Evolutionary conservation across 768 basidiomycete species (phyloP).

Genomic region (Boletus reticuloceps): DNA sequence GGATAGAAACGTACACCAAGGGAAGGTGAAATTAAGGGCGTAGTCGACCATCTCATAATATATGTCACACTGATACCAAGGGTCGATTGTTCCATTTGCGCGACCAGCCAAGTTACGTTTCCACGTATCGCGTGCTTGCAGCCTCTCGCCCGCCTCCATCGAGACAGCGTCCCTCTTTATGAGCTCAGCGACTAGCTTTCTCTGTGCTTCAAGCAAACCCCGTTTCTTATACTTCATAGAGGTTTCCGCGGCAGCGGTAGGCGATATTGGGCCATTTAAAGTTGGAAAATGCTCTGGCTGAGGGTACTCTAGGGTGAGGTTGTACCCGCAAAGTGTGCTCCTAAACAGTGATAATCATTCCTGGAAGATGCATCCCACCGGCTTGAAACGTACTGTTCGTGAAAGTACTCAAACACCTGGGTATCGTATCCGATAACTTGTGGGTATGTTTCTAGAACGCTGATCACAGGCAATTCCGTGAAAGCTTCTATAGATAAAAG

Average conservation of each 20-base stretch:
- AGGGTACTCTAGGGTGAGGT: constrained; percentile 70
- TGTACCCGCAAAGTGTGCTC: constrained; percentile 57
- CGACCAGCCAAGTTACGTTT: constrained; percentile 51
- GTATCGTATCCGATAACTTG: constrained; percentile 71
- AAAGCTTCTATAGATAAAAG: constrained; percentile 50
- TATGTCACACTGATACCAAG: constrained; percentile 61
- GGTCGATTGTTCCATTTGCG: constrained; percentile 55
- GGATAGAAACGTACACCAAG: constrained; percentile 41
- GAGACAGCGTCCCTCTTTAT: constrained; percentile 1
- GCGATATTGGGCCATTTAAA: background rate
- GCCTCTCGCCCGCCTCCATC: constrained; percentile 17
- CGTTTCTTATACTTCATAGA: background rate
- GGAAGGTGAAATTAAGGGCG: constrained; percentile 66
- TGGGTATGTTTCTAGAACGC: constrained; percentile 68
- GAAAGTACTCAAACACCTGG: constrained; percentile 63
- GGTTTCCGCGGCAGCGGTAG: rapidly evolving
- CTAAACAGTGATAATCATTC: constrained; percentile 32
- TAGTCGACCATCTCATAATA: constrained; percentile 65
- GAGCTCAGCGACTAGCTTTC: constrained; percentile 2
- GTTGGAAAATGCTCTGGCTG: constrained; percentile 51
- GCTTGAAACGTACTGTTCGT: constrained; percentile 50
- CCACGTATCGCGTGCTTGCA: constrained; percentile 20
- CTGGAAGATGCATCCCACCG: background rate
- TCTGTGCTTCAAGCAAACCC: constrained; percentile 10
- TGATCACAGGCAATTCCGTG: constrained; percentile 52